Base-by-base conservation (phyloP, 805 yeast genomes). In the Suhomyces kilbournensis region DNA sequence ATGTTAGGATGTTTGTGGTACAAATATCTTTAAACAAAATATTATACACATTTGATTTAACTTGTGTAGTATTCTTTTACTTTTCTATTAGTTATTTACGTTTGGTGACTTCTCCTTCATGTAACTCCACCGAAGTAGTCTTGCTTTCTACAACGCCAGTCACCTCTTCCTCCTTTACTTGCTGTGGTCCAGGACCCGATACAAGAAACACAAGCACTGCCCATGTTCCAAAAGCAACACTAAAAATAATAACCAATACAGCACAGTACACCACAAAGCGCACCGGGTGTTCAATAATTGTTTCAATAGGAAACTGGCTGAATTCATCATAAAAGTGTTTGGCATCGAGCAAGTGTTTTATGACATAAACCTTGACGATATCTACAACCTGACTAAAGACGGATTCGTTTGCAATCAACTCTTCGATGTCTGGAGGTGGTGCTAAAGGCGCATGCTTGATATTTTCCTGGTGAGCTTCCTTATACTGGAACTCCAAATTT, bases 251-350 rank as follows among this genome's bases (percentile, higher is more conserved):
- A 15, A 81, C 66, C 43, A 78, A 65, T 15, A 71, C 67, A 14
- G 75, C 69, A 25, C 80, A 70, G 60, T 80, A 82, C 30, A 76
- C 61, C 15, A 79, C 69, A 47, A 81, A 81, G 57, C 79, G 82
- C 43, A 75, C 66, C 2, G 87, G 87, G 55, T 79, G 73, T 20
- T 67, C 63, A 25, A 69, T 54, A 23, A 83, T 57, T 1, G 82
- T 74, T 12, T 58, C 60, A 15, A 75, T 52, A 23, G 89, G 89
- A 51, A 75, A 75, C 5, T 55, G 58, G 40, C 70, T 55, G 58
- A 83, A 72, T 20, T 74, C 79, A 25, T 53, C 57, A 56, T 77
- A 60, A 58, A 69, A 74, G 19, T 61, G 66, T 44, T 66, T 61
- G 19, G 74, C 69, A 19, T 64, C 63, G 25, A 56, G 43, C 40